Base-by-base conservation (phyloP, 2,329 filamentous ascomycete genomes). In the Fusarium nisikadoi region DNA sequence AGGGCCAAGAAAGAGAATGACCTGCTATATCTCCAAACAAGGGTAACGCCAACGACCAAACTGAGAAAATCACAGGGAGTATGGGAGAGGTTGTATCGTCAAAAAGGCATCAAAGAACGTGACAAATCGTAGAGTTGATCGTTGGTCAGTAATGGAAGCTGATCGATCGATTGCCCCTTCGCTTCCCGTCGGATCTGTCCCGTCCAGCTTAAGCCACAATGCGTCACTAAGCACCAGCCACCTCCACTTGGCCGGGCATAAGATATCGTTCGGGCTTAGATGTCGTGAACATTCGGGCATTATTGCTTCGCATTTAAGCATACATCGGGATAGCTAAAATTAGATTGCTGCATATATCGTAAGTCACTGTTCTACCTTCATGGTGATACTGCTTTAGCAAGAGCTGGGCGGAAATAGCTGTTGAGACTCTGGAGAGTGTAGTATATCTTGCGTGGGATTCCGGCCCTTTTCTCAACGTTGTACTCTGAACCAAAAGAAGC, bases 61-160 rank as follows among this genome's bases (percentile, higher is more conserved):
- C 54, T 27, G 23, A 25, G 23, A 25, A 25, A 55, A 68, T 25
- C 47, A 52, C 35, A 39, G 12, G 17, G 17, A 45, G 11, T 33
- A 8, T 19, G 23, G 23, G 25, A 50, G 39, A 25, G 23, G 41
- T 20, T 54, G 52, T 52, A 61, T 68, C 56, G 55, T 67, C 8
- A 65, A 57, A 45, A 67, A 38, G 19, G 10, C 38, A 56, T 36
- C 43, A 42, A 42, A 52, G 61, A 69, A 43, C 58, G 58, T 69
- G 65, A 68, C 65, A 68, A 73, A 58, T 65, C 36, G 33, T 43
- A 35, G n/a, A 56, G 57, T 53, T 54, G 43, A 57, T 57, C 43
- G 42, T 45, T 72, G 71, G 71, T 73, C 68, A 63, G 61, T 62
- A 70, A 79, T 80, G 79, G 79, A 80, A 80, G 68, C 77, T 73